Percentiles rank a stretch among this genome's conserved stretches.
These are phyloP conservation scores for Boechera divaricarpa DNA, from an alignment of 345 rosid species.

Conservation along the genomic window DNA sequence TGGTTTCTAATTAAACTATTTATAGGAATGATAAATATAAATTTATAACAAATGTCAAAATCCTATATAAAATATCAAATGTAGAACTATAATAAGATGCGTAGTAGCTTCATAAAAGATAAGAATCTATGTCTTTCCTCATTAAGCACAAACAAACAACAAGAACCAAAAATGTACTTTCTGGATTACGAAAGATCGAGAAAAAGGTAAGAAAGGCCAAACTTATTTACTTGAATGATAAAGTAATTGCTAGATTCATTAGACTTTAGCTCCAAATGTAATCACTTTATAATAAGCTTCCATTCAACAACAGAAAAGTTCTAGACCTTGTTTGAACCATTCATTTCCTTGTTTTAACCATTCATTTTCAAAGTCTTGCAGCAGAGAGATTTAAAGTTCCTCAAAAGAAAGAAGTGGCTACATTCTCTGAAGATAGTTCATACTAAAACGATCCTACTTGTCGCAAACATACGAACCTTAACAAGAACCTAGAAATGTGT, in stretches of 20 bases:
- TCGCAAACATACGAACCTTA: conserved; percentile 30
- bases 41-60: background rate
- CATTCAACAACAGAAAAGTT: background rate
- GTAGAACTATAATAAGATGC: background rate
- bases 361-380: background rate
- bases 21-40: background rate
- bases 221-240: background rate
- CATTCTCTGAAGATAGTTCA: background rate
- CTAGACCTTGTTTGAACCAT: background rate
- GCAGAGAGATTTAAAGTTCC: conserved; percentile 6
- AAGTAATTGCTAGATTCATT: conserved; percentile 14
- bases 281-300: background rate
- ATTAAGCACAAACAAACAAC: conserved; percentile 15
- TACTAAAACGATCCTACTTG: conserved; percentile 2
- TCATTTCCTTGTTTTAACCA: conserved; percentile 6
- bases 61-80: background rate
- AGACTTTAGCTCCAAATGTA: conserved; percentile 21
- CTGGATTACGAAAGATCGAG: background rate
- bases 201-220: background rate
- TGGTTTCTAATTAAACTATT: background rate
- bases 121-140: conserved; percentile 7
- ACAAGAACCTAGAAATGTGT: conserved; percentile 25
- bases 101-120: background rate
- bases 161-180: conserved; percentile 25
- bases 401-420: background rate